Percentiles rank a stretch among this genome's conserved stretches.
Conservation (phyloP, 805 yeast genomes). For the Kodamaea neixiangensis region DNA sequence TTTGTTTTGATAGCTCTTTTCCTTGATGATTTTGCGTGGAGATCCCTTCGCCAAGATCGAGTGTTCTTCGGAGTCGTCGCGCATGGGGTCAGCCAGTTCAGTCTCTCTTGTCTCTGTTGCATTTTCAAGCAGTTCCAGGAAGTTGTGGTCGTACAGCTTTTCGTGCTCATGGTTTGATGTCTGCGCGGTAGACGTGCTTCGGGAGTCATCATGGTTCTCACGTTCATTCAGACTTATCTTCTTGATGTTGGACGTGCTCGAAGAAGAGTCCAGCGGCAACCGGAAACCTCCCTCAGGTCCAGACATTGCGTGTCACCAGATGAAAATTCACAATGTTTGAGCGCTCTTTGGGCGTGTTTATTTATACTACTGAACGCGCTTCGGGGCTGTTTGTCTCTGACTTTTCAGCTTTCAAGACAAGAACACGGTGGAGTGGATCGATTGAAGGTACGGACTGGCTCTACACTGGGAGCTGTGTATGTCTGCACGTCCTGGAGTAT, state of each 20-base stretch:
- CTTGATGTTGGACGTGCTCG: constrained; percentile 7
- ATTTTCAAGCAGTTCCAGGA: neutral
- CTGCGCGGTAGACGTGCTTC: constrained; percentile 18
- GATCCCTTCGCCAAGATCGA: constrained; percentile 4
- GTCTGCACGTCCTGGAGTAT: neutral
- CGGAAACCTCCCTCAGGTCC: constrained; percentile 1
- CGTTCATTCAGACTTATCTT: constrained; percentile 4
- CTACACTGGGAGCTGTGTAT: neutral
- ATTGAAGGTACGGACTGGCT: neutral
- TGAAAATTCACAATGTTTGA: neutral
- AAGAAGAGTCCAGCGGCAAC: constrained; percentile 10
- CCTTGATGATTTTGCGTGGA: constrained; percentile 7
- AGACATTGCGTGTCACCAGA: neutral
- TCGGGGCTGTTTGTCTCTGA: no score
- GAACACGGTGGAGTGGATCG: neutral
- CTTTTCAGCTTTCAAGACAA: neutral
- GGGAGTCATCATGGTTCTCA: constrained; percentile 7
- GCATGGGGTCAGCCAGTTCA: no score
- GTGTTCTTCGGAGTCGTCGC: neutral
- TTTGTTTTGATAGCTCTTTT: constrained; percentile 29
- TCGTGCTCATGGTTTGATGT: constrained; percentile 14
- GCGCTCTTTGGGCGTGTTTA: neutral
- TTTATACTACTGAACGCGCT: no score
- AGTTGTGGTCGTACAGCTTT: neutral
- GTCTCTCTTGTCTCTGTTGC: neutral